Percentiles rank a stretch among this genome's conserved stretches.
Evolutionary conservation across 306 rosid species (phyloP).

Genomic region (Morella rubra): DNA sequence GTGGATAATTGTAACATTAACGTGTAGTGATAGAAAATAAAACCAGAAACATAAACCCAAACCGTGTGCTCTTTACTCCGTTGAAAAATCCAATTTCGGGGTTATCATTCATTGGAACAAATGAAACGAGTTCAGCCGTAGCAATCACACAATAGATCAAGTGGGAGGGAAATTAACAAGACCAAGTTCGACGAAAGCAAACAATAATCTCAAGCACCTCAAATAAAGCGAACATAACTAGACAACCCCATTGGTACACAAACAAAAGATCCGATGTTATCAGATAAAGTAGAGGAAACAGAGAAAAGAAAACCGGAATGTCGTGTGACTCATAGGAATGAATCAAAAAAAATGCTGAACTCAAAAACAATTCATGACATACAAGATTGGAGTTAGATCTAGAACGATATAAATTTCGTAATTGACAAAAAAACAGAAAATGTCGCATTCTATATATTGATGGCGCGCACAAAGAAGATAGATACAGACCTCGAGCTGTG

Average conservation of each 20-base stretch:
- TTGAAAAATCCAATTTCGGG: too few relatives aligned
- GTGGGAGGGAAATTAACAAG: neutral
- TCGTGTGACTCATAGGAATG: neutral
- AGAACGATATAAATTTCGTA: neutral
- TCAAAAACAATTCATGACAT: neutral
- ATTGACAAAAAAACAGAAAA: neutral
- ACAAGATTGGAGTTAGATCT: too few relatives aligned
- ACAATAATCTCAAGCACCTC: neutral
- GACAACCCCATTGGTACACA: neutral
- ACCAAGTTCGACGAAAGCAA: neutral
- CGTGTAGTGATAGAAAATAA: too few relatives aligned
- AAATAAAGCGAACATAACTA: neutral
- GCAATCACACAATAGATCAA: neutral
- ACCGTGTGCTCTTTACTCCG: too few relatives aligned
- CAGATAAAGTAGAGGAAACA: neutral
- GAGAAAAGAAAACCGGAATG: neutral
- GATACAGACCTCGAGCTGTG: neutral
- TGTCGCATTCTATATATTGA: too few relatives aligned
- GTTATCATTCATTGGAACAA: neutral
- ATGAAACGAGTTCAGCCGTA: neutral
- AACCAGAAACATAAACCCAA: too few relatives aligned
- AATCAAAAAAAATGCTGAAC: neutral
- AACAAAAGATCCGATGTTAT: neutral
- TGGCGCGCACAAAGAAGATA: neutral
- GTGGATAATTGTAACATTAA: neutral